phyloP scores from a whole-genome alignment of 2,329 filamentous ascomycete genomes.

The Zymoseptoria brevis region DNA sequence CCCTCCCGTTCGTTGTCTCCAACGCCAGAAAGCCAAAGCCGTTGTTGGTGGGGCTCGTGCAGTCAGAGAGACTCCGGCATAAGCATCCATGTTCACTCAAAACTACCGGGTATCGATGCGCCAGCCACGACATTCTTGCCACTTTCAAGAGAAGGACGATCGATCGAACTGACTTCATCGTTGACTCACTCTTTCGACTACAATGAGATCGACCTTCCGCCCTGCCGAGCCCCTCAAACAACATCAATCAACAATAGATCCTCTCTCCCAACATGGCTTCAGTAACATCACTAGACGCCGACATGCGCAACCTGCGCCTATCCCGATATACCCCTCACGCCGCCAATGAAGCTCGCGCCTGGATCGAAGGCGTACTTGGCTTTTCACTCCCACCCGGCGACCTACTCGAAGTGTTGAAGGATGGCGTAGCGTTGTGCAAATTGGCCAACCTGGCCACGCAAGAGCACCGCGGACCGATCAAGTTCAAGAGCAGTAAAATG shows the following conservation, averaged over 20 bases:
- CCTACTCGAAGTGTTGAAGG: constrained; percentile 76
- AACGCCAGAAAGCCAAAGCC: background rate
- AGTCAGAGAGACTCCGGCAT: background rate
- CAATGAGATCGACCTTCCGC: background rate
- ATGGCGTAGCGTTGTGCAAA: constrained; percentile 90
- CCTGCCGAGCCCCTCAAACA: background rate
- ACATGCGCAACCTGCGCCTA: constrained; percentile 86
- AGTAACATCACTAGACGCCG: constrained; percentile 86
- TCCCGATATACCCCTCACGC: constrained; percentile 88
- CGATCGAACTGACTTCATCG: background rate
- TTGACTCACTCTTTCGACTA: background rate
- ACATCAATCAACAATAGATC: background rate
- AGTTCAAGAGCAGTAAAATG: constrained; percentile 88
- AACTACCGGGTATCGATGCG: background rate
- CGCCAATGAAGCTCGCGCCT: constrained; percentile 72
- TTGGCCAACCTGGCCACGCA: constrained; percentile 74
- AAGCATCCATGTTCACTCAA: background rate
- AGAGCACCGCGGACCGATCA: constrained; percentile 68
- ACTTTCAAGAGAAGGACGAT: background rate
- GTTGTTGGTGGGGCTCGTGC: background rate
- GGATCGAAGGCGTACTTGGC: constrained; percentile 77
- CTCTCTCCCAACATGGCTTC: constrained; percentile 63
- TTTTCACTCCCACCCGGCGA: constrained; percentile 65
- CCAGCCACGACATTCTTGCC: background rate
- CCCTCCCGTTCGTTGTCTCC: too few relatives aligned